These are phyloP conservation scores for Fagus crenata DNA, from an alignment of 306 rosid species.

Conservation along the genomic window DNA sequence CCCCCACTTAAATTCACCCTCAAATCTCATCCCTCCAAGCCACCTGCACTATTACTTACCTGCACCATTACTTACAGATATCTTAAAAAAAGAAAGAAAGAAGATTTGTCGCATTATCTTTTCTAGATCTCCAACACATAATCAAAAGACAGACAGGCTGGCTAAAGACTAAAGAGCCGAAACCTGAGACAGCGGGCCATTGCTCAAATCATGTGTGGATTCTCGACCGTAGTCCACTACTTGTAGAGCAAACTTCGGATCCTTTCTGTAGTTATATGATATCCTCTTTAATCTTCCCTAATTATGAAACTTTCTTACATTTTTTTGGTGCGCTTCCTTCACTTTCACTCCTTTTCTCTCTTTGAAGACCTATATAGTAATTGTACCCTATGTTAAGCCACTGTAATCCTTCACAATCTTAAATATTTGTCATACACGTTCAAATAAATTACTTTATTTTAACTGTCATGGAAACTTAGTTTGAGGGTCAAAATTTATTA, in stretches of 20 bases:
- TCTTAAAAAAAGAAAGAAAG: neutral
- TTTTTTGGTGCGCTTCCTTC: slow-evolving; percentile 14
- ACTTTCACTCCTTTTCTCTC: slow-evolving; percentile 11
- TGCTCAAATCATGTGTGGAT: neutral
- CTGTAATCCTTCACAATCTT: no score
- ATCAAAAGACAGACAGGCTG: neutral
- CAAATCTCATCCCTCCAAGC: neutral
- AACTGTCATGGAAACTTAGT: no score
- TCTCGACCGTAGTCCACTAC: neutral
- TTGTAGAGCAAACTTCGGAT: neutral
- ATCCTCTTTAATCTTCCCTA: no score
- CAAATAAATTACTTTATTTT: neutral
- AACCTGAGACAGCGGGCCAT: slow-evolving; percentile 18
- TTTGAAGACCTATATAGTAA: neutral
- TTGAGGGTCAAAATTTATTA: no score
- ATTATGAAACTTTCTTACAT: neutral
- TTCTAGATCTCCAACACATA: neutral
- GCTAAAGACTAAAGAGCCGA: neutral
- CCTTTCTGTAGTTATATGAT: neutral
- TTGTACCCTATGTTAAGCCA: neutral
- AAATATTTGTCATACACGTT: neutral
- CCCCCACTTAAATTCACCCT: no score
- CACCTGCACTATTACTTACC: neutral
- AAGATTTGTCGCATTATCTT: neutral
- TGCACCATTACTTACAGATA: no score